These are phyloP conservation scores for Dysphania ambrosioides DNA, from an alignment of 148 eudicot genomes.

Conservation along the genomic window DNA sequence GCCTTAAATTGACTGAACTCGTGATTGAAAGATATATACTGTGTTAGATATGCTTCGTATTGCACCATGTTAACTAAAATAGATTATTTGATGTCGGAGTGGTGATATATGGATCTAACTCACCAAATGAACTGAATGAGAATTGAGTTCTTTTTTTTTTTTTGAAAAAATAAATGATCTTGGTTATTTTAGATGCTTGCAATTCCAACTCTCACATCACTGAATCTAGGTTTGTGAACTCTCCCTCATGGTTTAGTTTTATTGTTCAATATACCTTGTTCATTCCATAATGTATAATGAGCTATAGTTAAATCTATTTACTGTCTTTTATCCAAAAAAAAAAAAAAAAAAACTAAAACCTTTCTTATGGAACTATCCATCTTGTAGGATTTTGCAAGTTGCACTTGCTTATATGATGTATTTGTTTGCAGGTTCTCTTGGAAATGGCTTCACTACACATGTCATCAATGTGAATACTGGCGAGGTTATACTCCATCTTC, in stretches of 20 bases:
- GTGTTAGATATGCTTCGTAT: neutral
- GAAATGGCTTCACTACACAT: slow-evolving; percentile 68
- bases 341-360: no score
- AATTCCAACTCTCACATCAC: no score
- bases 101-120: no score
- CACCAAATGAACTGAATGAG: no score
- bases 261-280: neutral
- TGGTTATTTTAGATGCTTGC: no score
- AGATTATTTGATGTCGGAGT: neutral
- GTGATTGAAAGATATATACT: neutral
- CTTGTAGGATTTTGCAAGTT: neutral
- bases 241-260: neutral
- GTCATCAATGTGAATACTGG: slow-evolving; percentile 73
- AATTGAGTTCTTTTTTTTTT: no score
- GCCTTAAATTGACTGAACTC: neutral
- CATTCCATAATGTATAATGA: no score
- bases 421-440: slow-evolving; percentile 51
- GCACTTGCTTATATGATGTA: slow-evolving; percentile 14
- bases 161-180: no score
- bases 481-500: slow-evolving; percentile 41
- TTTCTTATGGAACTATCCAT: neutral
- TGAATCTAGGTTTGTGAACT: neutral
- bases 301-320: neutral
- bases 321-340: no score
- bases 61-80: neutral